Base-by-base conservation (phyloP, 768 basidiomycete species). In the Tephrocybe sp. region DNA sequence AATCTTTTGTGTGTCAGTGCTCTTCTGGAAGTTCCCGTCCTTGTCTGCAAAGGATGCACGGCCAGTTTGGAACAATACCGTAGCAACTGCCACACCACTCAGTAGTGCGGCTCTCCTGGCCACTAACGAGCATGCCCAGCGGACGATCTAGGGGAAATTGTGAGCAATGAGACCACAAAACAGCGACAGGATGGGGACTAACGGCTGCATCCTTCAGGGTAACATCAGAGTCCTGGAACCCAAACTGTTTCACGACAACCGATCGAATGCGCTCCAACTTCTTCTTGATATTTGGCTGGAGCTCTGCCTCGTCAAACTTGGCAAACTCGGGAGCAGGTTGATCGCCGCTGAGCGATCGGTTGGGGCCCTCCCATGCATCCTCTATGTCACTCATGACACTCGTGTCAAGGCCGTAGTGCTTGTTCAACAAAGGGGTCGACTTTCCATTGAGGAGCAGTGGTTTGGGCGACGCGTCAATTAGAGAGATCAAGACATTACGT, bases 341-440 rank as follows among this genome's bases (percentile, higher is more conserved):
- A n/a, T 59, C 57, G 32, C 59, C 71, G 36, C 56, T 56, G 26
- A 53, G 57, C 30, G 54, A 62, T 33, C 49, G 52, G 45, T 66
- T 71, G 31, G 55, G 69, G 9, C 76, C 77, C 48, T 77, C 74
- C 88, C 88, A 91, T 14, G 87, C 86, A 47, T 76, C 80, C 65
- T 93, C 92, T 39, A 94, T 74, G 33, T 80, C 82, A 42, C 89
- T 93, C 76, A 97, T 82, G 51, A 95, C 76, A n/a, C 93, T 91
- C 0, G 95, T 91, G 69, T 99, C 97, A 52, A 98, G 72, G 1
- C 94, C 97, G 71, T 96, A 99, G 60, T 97, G 96, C 19, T 77
- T 80, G 72, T 99, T 98, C 55, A 99, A 65, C 8, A 65, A 64
- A 0, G 70, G 52, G 4, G 91, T 87, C 5, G 86, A 85, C 57